Conservation (phyloP, 2,329 filamentous ascomycete genomes). For the Colletotrichum musae region DNA sequence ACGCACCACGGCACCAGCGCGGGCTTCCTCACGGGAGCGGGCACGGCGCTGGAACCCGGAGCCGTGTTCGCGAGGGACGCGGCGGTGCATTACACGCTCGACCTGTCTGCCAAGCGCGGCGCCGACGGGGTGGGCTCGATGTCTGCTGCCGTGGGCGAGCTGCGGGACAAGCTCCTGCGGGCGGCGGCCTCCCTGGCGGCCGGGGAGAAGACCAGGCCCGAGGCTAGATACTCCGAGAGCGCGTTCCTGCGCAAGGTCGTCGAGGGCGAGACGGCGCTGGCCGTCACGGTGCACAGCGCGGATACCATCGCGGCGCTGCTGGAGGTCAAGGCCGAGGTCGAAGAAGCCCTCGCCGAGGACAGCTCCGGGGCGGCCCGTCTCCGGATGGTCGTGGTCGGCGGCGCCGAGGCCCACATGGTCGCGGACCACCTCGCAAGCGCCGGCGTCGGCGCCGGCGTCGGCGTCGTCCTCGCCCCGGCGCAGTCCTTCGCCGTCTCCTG, state of each 20-base stretch:
- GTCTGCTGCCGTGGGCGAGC: constrained; percentile 65
- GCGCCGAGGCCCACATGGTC: constrained; percentile 73
- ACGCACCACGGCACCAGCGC: constrained; percentile 71
- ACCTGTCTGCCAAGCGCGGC: constrained; percentile 59
- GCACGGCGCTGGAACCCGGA: constrained; percentile 60
- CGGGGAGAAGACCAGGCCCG: constrained; percentile 50
- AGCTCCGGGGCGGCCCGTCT: constrained; percentile 48
- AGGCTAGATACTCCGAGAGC: constrained; percentile 63
- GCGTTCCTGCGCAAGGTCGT: constrained; percentile 69
- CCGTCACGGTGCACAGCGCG: constrained; percentile 73
- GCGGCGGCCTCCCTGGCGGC: constrained; percentile 57
- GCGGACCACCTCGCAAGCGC: constrained; percentile 71
- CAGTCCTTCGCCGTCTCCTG: constrained; percentile 68
- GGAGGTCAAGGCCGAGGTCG: constrained; percentile 69
- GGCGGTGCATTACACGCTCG: constrained; percentile 72
- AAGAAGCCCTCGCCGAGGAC: constrained; percentile 53
- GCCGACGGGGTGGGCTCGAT: constrained; percentile 59
- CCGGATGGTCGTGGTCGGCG: constrained; percentile 71
- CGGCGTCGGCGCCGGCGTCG: constrained; percentile 66
- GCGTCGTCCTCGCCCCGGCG: constrained; percentile 73
- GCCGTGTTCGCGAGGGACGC: constrained; percentile 69
- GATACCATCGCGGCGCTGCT: constrained; percentile 74
- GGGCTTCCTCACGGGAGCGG: constrained; percentile 68
- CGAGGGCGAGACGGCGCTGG: constrained; percentile 66
- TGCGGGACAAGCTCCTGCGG: constrained; percentile 68